Evolutionary conservation across 805 yeast species (phyloP), one percentile per base, ranked within the genome.

Genomic region (Geotrichum ghanense): DNA sequence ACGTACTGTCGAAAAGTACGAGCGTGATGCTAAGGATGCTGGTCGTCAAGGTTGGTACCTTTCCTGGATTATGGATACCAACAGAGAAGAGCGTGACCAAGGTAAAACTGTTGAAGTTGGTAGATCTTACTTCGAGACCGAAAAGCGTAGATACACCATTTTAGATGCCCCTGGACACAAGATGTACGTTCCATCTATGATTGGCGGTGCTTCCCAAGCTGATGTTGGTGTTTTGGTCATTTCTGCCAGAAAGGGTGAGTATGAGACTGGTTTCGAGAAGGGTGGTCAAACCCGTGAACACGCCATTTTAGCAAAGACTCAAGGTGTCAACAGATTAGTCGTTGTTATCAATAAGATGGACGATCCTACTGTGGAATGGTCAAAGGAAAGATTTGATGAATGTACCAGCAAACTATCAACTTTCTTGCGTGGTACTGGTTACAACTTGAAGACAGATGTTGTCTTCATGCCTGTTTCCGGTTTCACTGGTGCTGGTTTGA

Each of bases 1-100:
- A 75, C 85, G 99, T 72, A 90, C 97, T 19, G 92, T 92, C 55
- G 99, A 92, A 58, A 92, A 92, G 68, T 90, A 90, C 64, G 97
- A 92, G 72, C 79, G 89, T 66, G 99, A 92, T 70, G 98, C 98
- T 50, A 88, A 88, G 67, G 99, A 92, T 59, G 97, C 97, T 42
- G 97, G 98, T 67, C 84, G 97, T 73, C 98, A 92, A 72, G 97
- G 97, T 67, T 92, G 99, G 99, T 92, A 92, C 66, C 73, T 92
- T 57, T 89, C 97, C 6, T 92, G 98, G 98, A 94, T 92, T 58
- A 89, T 92, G 96, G 99, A 92, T 67, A 90, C 97, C 58, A 92
- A 94, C 72, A 89, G 87, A 69, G 98, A 92, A 71, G 99, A 92
- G 73, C 84, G 98, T 75, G 86, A 76, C 59, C 97, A 92, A 69